Base-by-base conservation (phyloP, 176 grass and related monocot genomes). In the Cenchrus purpureus region DNA sequence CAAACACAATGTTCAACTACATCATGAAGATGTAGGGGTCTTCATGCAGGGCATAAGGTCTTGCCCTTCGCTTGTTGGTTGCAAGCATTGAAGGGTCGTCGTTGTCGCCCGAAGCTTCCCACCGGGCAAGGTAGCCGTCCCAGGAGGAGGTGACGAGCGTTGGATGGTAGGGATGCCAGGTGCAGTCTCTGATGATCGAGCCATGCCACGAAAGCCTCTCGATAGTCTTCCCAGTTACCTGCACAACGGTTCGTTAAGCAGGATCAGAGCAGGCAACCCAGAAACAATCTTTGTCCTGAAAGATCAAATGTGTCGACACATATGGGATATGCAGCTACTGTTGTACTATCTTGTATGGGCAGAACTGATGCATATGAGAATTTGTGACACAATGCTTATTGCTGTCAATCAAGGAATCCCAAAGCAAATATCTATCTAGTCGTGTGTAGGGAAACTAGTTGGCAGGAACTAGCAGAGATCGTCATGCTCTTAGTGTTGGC, bases 121-220 rank as follows among this genome's bases (percentile, higher is more conserved):
- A 98, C 44, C 89, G 87, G 20, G 86, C 87, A 42, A 98, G 9
- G 40, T 73, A 92, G 44, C 93, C 89, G 4, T 98, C 95, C 95
- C 91, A 98, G 45, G 95, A 95, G 11, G 95, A 98, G 78, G 83
- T 95, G 43, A 98, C 80, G 2, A 98, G 83, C 0, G 85, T 90
- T 10, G 89, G 93, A 13, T 73, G 22, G 77, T 87, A 81, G 0
- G 95, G 95, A 76, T 98, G 95, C 95, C 95, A 98, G 77, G 87
- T 90, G 53, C 95, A 98, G 77, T 98, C 95, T 88, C 95, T 93
- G 61, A 98, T 91, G 77, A 90, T 88, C 0, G 82, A 86, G 12
- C 51, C 57, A 13, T 98, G 95, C 95, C 91, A 90, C 0, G 64
- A 85, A n/a, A 95, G 91, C 80, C 43, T 95, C 76, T 92, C 75